Conservation (phyloP, 352 stramenopile species). For the Phytophthora agathidicida region DNA sequence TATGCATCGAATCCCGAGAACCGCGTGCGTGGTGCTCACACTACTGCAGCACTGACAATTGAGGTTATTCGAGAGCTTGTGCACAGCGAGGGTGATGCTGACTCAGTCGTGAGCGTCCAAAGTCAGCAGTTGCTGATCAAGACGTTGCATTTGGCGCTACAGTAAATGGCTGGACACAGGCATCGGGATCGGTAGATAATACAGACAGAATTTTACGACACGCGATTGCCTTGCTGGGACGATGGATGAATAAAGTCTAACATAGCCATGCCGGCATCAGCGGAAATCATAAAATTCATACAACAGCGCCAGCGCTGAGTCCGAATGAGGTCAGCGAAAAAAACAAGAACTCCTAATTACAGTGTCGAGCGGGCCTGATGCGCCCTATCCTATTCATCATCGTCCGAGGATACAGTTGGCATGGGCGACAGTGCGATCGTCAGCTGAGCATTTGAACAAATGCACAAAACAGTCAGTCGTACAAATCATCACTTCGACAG, state of each 20-base stretch:
- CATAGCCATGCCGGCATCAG: conserved; percentile 19
- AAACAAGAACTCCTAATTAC: conserved; percentile 42
- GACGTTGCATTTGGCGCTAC: conserved; percentile 67
- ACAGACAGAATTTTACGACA: conserved; percentile 13
- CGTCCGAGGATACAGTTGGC: conserved; percentile 47
- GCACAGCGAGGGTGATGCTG: conserved; percentile 47
- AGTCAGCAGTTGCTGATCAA: conserved; percentile 76
- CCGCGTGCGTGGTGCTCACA: conserved; percentile 3
- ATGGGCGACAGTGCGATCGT: conserved; percentile 70
- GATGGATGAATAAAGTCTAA: background rate
- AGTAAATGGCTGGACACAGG: conserved; percentile 20
- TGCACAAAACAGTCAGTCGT: conserved; percentile 5
- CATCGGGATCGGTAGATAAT: conserved; percentile 12
- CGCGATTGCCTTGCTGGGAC: background rate
- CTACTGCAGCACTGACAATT: conserved; percentile 47
- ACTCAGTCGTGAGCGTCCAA: conserved; percentile 55
- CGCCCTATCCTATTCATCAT: conserved; percentile 53
- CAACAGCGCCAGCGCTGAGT: conserved; percentile 31
- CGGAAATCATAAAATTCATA: conserved; percentile 36
- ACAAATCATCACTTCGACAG: background rate
- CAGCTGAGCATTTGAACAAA: conserved; percentile 39
- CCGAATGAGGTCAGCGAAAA: conserved; percentile 37
- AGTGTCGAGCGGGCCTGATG: conserved; percentile 21
- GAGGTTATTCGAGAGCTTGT: conserved; percentile 74
- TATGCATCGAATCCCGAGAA: conserved; percentile 43